Evolutionary conservation across 2,329 filamentous ascomycete genomes (phyloP).

Genomic region (Clarireedia paspali): DNA sequence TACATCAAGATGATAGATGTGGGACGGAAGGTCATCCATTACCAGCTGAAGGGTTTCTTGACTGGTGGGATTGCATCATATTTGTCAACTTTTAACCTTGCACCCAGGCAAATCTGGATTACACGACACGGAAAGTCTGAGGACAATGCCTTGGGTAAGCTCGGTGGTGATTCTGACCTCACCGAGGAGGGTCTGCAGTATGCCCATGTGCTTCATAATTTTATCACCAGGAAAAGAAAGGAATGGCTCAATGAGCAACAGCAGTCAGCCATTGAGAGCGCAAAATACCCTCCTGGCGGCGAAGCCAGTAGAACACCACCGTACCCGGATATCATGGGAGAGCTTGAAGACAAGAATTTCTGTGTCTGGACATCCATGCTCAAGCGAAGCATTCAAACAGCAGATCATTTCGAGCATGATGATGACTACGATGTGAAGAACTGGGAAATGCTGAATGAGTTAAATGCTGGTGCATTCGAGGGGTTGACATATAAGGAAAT

Average conservation of each 20-base stretch:
- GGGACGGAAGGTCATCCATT: constrained; percentile 84
- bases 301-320: constrained; percentile 90
- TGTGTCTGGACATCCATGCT: constrained; percentile 99
- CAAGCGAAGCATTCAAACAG: constrained; percentile 79
- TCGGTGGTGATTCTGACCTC: constrained; percentile 83
- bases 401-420: constrained; percentile 79
- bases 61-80: constrained; percentile 91
- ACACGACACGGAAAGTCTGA: constrained; percentile 87
- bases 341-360: constrained; percentile 76
- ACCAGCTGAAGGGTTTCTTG: constrained; percentile 85
- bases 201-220: constrained; percentile 69
- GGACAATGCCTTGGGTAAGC: constrained; percentile 81
- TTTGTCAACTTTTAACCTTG: constrained; percentile 91
- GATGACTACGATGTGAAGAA: constrained; percentile 96
- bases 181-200: constrained; percentile 76
- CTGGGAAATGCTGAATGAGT: constrained; percentile 95
- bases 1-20: constrained; percentile 98
- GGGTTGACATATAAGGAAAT: constrained; percentile 94
- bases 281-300: constrained; percentile 70
- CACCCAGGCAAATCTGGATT: constrained; percentile 95
- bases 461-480: constrained; percentile 89
- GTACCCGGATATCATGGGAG: constrained; percentile 73
- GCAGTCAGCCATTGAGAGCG: constrained; percentile 57
- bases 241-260: constrained; percentile 80
- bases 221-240: constrained; percentile 72